phyloP scores from a whole-genome alignment of 163 green algal genomes.

The Chloroidium sp. region DNA sequence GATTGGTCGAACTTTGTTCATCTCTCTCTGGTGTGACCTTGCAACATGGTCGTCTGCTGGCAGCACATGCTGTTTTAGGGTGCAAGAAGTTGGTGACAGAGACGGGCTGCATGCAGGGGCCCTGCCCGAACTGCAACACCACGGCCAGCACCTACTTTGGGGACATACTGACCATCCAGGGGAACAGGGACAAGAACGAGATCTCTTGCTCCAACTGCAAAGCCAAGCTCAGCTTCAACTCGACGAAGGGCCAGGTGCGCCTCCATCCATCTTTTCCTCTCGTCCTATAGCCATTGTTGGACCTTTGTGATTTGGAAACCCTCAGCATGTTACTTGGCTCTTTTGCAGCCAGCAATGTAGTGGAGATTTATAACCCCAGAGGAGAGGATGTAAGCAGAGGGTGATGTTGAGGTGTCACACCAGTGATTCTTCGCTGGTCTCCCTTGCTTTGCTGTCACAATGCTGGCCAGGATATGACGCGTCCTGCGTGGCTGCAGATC shows the following conservation, averaged over 20 bases:
- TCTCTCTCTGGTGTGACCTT: neutral
- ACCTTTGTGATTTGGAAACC: too few species aligned
- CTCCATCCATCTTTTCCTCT: too few species aligned
- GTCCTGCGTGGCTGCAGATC: too few species aligned
- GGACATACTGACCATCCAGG: slow-evolving; percentile 71
- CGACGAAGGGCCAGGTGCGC: slow-evolving; percentile 51
- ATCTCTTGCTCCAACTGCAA: slow-evolving; percentile 68
- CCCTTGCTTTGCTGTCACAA: too few species aligned
- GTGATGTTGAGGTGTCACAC: too few species aligned
- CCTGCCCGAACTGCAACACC: slow-evolving; percentile 78
- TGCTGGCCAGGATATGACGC: too few species aligned
- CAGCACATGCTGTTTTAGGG: neutral
- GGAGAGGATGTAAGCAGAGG: too few species aligned
- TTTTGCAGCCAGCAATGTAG: too few species aligned
- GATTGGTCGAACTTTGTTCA: neutral
- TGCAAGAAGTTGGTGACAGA: neutral
- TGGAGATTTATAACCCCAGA: too few species aligned
- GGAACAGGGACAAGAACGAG: slow-evolving; percentile 52
- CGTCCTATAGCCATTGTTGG: too few species aligned
- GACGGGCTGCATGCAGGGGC: slow-evolving; percentile 30
- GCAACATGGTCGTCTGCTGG: neutral
- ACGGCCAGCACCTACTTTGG: slow-evolving; percentile 85
- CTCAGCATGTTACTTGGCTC: too few species aligned
- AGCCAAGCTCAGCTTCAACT: slow-evolving; percentile 59
- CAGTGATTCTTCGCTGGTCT: too few species aligned